Base-by-base conservation (phyloP, 352 stramenopile species). In the Albugo laibachii region DNA sequence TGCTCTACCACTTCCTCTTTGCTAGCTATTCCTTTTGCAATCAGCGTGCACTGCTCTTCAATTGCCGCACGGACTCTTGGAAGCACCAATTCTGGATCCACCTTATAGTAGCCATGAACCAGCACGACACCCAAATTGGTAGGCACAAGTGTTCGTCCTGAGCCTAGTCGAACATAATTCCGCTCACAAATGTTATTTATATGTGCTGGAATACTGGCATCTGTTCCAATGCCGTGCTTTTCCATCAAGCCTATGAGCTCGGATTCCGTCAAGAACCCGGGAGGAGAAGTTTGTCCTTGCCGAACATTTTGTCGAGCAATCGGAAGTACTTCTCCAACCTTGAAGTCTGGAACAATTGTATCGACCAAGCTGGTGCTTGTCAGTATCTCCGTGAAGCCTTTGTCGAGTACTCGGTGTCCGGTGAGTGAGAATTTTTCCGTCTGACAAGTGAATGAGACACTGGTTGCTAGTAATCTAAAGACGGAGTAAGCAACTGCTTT, bases 241-340 rank as follows among this genome's bases (percentile, higher is more conserved):
- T 93, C 80, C 80, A 93, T 93, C 40, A 73, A 62, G 10, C 60
- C 58, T 47, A 93, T 87, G 24, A 93, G 56, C 48, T 92, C 77
- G 16, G 63, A 74, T 48, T 93, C 80, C 18, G 66, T 85, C 4
- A 93, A 52, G 52, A 82, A 76, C 41, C 61, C 57, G 1, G 77
- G 80, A 18, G 74, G 63, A 19, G 58, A 59, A 18, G 80, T 89
- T 31, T 56, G 55, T 11, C 75, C 73, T 45, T 80, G 66, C 48
- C 80, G 77, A 52, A 93, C 69, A 10, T 68, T 39, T 5, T 91
- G 45, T 1, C 65, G 73, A 11, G 54, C 56, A 4, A 80, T 65
- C 36, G 54, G 55, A 19, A 91, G 57, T 5, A 72, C 55, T 62
- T 70, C 80, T 24, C 69, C 76, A 15, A 75, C 61, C 20, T 58